Evolutionary conservation across 495 filamentous ascomycete genomes (phyloP).

Genomic region (Mytilinidion resinicola): DNA sequence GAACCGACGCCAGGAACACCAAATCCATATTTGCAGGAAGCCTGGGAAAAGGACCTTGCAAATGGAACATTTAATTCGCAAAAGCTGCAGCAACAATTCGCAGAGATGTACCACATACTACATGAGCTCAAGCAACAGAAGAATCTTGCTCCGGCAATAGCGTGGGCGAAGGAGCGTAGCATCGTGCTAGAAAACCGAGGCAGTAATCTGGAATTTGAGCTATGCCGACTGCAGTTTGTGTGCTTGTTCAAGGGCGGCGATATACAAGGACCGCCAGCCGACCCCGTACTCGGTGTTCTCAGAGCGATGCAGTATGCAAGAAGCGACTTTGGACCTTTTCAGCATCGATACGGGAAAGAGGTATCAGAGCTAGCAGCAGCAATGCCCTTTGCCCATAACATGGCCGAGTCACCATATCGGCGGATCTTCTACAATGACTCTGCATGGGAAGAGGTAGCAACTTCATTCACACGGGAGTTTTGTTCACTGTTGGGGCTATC

Average conservation of each 20-base stretch:
- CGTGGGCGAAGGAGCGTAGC: conserved; percentile 72
- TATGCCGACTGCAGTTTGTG: conserved; percentile 78
- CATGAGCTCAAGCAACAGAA: conserved; percentile 59
- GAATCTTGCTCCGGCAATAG: conserved; percentile 75
- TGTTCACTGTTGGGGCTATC: conserved; percentile 85
- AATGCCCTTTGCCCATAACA: conserved; percentile 67
- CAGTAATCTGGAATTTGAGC: conserved; percentile 90
- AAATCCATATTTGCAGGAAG: conserved; percentile 13
- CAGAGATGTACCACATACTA: conserved; percentile 85
- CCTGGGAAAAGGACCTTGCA: conserved; percentile 25
- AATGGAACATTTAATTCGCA: conserved; percentile 25
- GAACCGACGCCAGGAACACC: conserved; percentile 25
- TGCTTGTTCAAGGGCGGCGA: conserved; percentile 61
- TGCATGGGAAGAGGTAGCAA: conserved; percentile 72
- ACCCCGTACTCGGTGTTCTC: conserved; percentile 37
- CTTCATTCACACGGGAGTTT: conserved; percentile 87
- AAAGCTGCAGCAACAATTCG: conserved; percentile 70
- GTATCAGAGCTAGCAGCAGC: conserved; percentile 70
- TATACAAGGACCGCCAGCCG: conserved; percentile 8
- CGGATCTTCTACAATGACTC: conserved; percentile 62
- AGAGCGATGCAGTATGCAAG: conserved; percentile 69
- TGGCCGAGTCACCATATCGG: conserved; percentile 66
- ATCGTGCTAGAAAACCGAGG: conserved; percentile 68
- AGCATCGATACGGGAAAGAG: conserved; percentile 62
- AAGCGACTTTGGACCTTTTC: conserved; percentile 58